phyloP scores from a whole-genome alignment of 2,329 filamentous ascomycete species.

The Neonectria magnoliae region DNA sequence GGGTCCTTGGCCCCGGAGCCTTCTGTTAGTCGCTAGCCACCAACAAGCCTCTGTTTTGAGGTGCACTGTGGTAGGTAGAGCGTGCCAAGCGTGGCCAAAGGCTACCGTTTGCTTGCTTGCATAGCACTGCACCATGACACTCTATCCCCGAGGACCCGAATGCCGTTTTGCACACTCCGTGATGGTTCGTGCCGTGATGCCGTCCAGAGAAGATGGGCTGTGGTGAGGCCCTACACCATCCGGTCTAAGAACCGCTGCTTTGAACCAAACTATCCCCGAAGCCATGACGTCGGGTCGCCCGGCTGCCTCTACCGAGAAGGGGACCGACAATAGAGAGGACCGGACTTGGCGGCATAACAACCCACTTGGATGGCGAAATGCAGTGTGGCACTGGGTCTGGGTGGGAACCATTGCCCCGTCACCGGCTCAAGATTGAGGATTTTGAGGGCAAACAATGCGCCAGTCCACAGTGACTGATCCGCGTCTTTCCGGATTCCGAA shows the following conservation, averaged over 20 bases:
- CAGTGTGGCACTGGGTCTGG: neutral
- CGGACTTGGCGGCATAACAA: neutral
- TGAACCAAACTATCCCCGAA: neutral
- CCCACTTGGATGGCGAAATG: slow-evolving; percentile 4
- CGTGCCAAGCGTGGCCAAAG: neutral
- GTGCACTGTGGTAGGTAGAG: neutral
- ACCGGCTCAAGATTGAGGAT: neutral
- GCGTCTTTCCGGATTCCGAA: slow-evolving; percentile 8
- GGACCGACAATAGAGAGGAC: slow-evolving; percentile 2
- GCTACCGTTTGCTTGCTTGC: neutral
- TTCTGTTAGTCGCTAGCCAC: slow-evolving; percentile 12
- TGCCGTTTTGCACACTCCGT: neutral
- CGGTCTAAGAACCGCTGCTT: neutral
- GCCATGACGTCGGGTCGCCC: slow-evolving; percentile 21
- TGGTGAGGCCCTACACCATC: neutral
- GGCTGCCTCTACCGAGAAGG: slow-evolving; percentile 2
- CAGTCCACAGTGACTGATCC: neutral
- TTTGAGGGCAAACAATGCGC: slow-evolving; percentile 1
- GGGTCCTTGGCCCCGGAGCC: neutral
- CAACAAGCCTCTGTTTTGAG: neutral
- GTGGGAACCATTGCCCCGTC: slow-evolving; percentile 21
- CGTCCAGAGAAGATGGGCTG: neutral
- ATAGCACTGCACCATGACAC: neutral
- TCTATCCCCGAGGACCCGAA: neutral
- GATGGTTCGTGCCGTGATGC: neutral